phyloP scores from a whole-genome alignment of 2,329 filamentous ascomycete species.

The Aphanoascus verrucosus region DNA sequence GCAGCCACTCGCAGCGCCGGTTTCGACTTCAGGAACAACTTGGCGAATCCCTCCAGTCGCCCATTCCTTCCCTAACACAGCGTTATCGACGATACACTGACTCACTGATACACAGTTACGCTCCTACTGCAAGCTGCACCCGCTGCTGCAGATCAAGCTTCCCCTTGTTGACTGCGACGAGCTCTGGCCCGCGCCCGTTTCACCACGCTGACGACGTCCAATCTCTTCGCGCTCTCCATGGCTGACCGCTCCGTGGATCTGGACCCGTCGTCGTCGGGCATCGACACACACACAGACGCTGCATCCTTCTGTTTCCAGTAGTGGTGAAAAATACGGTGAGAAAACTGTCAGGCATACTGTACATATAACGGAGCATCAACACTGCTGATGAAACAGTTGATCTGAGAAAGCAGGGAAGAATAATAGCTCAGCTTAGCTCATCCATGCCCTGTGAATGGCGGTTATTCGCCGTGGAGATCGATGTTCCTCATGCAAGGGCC shows the following conservation, averaged over 20 bases:
- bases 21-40: background rate
- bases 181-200: background rate
- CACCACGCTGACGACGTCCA: background rate
- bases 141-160: no score
- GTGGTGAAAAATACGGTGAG: slow-evolving; percentile 1
- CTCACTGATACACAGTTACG: no score
- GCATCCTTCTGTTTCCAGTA: background rate
- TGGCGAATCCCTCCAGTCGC: background rate
- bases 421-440: slow-evolving; percentile 2
- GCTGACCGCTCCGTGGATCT: background rate
- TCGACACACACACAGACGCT: background rate
- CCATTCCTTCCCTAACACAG: background rate
- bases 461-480: slow-evolving; percentile 6
- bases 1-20: background rate
- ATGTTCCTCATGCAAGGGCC: slow-evolving; percentile 5
- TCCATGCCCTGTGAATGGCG: slow-evolving; percentile 1
- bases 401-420: background rate
- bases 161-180: no score
- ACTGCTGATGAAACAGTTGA: background rate
- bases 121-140: no score
- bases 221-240: background rate
- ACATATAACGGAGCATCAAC: background rate
- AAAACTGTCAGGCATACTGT: background rate
- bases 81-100: background rate
- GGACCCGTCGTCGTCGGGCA: slow-evolving; percentile 1